These are phyloP conservation scores for Eucalyptus rudis DNA, from an alignment of 345 rosid species.

Conservation along the genomic window DNA sequence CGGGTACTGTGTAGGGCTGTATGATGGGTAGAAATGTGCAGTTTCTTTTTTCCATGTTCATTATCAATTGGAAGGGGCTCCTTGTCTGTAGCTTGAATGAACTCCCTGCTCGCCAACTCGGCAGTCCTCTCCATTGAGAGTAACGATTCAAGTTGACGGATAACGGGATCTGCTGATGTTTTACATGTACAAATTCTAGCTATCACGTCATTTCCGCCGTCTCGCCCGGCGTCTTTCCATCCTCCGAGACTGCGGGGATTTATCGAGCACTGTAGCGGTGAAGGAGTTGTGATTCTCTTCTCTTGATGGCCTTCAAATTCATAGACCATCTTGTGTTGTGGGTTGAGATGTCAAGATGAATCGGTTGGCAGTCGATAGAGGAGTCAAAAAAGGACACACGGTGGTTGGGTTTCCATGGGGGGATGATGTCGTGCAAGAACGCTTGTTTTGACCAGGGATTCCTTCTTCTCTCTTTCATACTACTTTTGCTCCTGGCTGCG, in stretches of 20 bases:
- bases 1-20: neutral
- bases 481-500: neutral
- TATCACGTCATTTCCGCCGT: neutral
- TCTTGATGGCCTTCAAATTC: neutral
- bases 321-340: neutral
- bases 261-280: neutral
- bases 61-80: neutral
- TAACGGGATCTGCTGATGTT: neutral
- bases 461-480: neutral
- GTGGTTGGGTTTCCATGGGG: neutral
- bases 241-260: neutral
- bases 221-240: neutral
- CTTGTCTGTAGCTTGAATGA: neutral
- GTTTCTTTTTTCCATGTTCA: neutral
- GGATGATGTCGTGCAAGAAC: neutral
- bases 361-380: neutral
- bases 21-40: neutral
- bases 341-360: neutral
- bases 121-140: neutral
- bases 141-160: neutral
- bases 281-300: neutral
- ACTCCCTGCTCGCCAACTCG: neutral
- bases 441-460: neutral
- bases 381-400: neutral
- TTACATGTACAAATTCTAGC: neutral